Evolutionary conservation across 768 basidiomycete species (phyloP).

Genomic region (Boletus pseudopeckii): DNA sequence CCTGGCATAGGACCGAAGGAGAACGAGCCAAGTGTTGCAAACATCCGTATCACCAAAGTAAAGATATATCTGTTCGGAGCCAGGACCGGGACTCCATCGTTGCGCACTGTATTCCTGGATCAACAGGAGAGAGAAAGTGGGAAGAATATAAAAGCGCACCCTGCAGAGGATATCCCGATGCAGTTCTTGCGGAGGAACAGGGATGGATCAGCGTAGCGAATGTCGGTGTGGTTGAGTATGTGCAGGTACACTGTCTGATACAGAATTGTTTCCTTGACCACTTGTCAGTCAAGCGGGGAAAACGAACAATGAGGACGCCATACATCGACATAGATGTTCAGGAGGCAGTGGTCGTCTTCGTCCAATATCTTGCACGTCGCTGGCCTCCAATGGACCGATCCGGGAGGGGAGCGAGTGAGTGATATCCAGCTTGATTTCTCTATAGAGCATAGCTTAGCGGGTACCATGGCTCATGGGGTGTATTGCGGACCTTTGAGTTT

Average conservation of each 20-base stretch:
- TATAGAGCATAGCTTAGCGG: constrained; percentile 25
- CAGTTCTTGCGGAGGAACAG: constrained; percentile 76
- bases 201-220: constrained; percentile 72
- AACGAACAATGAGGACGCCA: constrained; percentile 19
- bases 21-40: constrained; percentile 72
- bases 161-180: constrained; percentile 62
- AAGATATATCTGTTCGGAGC: constrained; percentile 68
- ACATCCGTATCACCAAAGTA: constrained; percentile 63
- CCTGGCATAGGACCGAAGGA: constrained; percentile 76
- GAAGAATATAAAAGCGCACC: constrained; percentile 38
- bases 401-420: constrained; percentile 47
- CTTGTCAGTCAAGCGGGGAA: constrained; percentile 9
- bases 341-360: constrained; percentile 61
- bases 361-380: constrained; percentile 70
- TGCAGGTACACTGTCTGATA: constrained; percentile 75
- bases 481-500: constrained; percentile 57
- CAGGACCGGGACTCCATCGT: constrained; percentile 50
- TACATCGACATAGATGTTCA: constrained; percentile 77
- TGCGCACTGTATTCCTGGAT: constrained; percentile 44
- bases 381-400: constrained; percentile 64
- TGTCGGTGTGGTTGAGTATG: constrained; percentile 73
- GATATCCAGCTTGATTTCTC: constrained; percentile 75
- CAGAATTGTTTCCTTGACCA: constrained; percentile 59
- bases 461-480: not conserved
- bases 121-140: constrained; percentile 3